Percentiles rank a stretch among this genome's conserved stretches.
phyloP scores from a whole-genome alignment of 2,329 filamentous ascomycete genomes.

The Zasmidium cellare region DNA sequence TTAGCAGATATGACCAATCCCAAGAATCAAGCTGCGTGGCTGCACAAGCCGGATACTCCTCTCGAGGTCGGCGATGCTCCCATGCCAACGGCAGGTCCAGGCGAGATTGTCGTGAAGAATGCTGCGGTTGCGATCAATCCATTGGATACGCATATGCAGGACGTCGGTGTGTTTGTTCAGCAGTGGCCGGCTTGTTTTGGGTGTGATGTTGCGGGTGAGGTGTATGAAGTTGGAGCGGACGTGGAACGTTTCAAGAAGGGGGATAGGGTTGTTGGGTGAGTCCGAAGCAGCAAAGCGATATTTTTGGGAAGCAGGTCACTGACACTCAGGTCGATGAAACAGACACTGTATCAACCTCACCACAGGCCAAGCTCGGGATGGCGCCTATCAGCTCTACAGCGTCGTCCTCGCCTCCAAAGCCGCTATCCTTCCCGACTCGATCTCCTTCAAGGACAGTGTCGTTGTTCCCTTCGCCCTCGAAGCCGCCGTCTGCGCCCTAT shows the following conservation, averaged over 20 bases:
- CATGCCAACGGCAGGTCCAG: constrained; percentile 25
- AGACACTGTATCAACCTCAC: constrained; percentile 13
- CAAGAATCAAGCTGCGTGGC: constrained; percentile 11
- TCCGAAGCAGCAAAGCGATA: too few species aligned
- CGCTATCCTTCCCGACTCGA: constrained; percentile 36
- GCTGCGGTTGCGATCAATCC: constrained; percentile 32
- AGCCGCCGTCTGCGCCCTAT: background rate
- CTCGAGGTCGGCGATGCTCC: constrained; percentile 25
- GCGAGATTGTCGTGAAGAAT: constrained; percentile 30
- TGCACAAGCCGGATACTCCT: constrained; percentile 4
- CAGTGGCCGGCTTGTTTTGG: constrained; percentile 31
- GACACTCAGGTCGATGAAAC: too few species aligned
- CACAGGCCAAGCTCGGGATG: constrained; percentile 17
- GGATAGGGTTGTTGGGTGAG: constrained; percentile 26
- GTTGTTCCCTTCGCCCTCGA: constrained; percentile 29
- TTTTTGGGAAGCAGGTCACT: too few species aligned
- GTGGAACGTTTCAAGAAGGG: constrained; percentile 27
- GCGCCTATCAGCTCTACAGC: constrained; percentile 33
- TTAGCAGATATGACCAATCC: background rate
- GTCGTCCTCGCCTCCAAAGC: constrained; percentile 30
- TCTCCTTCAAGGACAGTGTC: constrained; percentile 37
- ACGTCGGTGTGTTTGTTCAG: constrained; percentile 19
- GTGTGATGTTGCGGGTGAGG: constrained; percentile 31
- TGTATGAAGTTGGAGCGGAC: constrained; percentile 28
- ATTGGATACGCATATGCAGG: constrained; percentile 25